Conservation (phyloP, 73 alveolate genomes). For the Paramecium tetraurelia region DNA sequence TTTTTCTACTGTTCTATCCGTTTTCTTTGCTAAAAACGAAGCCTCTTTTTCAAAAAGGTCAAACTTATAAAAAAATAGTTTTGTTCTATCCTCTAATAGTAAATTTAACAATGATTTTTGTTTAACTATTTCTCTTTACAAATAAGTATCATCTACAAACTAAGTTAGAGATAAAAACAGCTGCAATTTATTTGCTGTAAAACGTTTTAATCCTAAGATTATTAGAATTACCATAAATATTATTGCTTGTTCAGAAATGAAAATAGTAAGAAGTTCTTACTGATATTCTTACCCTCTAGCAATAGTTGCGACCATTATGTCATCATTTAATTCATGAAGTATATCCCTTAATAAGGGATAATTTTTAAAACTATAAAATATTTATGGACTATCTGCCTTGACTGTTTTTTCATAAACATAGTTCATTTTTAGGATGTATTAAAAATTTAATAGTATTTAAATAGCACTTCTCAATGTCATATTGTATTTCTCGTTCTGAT, state of each 20-base stretch:
- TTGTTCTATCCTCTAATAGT: neutral
- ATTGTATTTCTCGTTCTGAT: neutral
- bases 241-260: neutral
- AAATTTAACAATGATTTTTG: neutral
- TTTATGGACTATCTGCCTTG: slow-evolving; percentile 4
- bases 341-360: neutral
- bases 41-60: neutral
- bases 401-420: neutral
- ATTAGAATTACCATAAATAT: neutral
- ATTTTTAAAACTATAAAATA: neutral
- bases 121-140: neutral
- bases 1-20: neutral
- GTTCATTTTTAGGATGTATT: neutral
- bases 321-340: neutral
- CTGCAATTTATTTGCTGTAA: neutral
- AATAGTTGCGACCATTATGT: neutral
- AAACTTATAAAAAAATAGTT: neutral
- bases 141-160: neutral
- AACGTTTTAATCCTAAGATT: neutral
- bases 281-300: neutral
- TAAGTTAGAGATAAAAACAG: neutral
- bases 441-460: neutral
- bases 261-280: neutral
- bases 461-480: neutral
- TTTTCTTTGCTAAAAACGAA: neutral